These are phyloP conservation scores for Xylaria sp. DNA, from an alignment of 2,329 filamentous ascomycete species.

Conservation along the genomic window DNA sequence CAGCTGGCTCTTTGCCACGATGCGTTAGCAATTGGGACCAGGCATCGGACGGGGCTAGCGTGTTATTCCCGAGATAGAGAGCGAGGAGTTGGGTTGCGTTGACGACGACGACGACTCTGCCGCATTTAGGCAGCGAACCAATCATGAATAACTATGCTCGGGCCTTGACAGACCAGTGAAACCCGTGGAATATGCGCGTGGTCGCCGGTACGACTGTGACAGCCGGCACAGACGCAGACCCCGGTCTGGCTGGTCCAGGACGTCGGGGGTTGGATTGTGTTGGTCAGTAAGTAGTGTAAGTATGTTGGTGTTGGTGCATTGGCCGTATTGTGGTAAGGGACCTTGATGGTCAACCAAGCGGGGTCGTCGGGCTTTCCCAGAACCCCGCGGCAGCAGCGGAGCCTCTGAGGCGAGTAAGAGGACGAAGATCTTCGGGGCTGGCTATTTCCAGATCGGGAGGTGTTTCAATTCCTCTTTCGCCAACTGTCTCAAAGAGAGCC, in stretches of 20 bases:
- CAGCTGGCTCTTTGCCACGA: neutral
- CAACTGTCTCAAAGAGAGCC: no score
- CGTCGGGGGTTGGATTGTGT: no score
- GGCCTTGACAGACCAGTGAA: neutral
- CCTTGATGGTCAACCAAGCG: slow-evolving; percentile 1
- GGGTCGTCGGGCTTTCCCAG: neutral
- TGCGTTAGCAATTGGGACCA: neutral
- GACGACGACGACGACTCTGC: neutral
- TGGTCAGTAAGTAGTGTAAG: no score
- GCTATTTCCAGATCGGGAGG: no score
- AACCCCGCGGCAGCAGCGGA: slow-evolving; percentile 2
- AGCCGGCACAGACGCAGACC: no score
- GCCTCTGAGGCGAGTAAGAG: no score
- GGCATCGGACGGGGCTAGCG: neutral
- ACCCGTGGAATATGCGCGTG: no score
- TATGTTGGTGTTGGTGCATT: no score
- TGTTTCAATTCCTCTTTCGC: no score
- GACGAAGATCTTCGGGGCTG: no score
- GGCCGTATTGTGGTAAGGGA: neutral
- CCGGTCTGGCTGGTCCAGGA: no score
- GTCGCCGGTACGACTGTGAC: no score
- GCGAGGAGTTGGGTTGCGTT: neutral
- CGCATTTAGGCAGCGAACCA: neutral
- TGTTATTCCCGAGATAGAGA: neutral
- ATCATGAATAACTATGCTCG: neutral